Evolutionary conservation across 2,329 filamentous ascomycete species (phyloP).

Genomic region (Coniochaeta sp.): DNA sequence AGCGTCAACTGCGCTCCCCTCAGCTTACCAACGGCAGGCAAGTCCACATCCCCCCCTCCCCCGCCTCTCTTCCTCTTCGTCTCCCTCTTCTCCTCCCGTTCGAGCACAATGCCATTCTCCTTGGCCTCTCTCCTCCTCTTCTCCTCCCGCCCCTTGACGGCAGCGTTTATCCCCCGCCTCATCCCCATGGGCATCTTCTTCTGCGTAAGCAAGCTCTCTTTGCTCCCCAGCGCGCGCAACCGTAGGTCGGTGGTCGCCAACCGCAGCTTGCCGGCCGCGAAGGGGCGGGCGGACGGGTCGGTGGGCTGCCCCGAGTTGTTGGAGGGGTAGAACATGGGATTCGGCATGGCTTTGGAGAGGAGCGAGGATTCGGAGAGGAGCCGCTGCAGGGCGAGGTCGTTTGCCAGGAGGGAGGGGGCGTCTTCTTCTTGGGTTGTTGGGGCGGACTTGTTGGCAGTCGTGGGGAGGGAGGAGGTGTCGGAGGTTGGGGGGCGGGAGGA

Average conservation of each 20-base stretch:
- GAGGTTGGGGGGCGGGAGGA: slow-evolving; percentile 37
- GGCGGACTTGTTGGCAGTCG: slow-evolving; percentile 16
- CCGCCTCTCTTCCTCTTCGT: slow-evolving; percentile 31
- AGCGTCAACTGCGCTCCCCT: slow-evolving; percentile 71
- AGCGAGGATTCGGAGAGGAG: slow-evolving; percentile 89
- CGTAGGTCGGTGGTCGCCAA: slow-evolving; percentile 79
- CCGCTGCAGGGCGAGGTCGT: slow-evolving; percentile 86
- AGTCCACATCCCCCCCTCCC: slow-evolving; percentile 46
- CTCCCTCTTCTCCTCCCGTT: slow-evolving; percentile 36
- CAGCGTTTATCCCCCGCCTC: slow-evolving; percentile 73
- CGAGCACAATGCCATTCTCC: slow-evolving; percentile 87
- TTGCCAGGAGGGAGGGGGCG: slow-evolving; percentile 66
- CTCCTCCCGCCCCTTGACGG: slow-evolving; percentile 56
- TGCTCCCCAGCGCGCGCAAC: slow-evolving; percentile 73
- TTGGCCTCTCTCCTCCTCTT: slow-evolving; percentile 70
- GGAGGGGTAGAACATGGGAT: slow-evolving; percentile 34
- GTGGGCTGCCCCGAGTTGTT: slow-evolving; percentile 18
- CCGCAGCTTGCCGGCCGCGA: slow-evolving; percentile 60
- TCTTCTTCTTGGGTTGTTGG: slow-evolving; percentile 41
- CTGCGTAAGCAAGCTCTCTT: slow-evolving; percentile 64
- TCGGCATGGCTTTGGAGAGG: slow-evolving; percentile 49
- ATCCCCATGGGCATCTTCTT: slow-evolving; percentile 84
- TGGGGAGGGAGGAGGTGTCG: slow-evolving; percentile 4
- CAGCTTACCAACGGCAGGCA: slow-evolving; percentile 73
- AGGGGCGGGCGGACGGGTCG: slow-evolving; percentile 27